Conservation (phyloP, 331 rosid genomes). For the Stylosanthes scabra region DNA sequence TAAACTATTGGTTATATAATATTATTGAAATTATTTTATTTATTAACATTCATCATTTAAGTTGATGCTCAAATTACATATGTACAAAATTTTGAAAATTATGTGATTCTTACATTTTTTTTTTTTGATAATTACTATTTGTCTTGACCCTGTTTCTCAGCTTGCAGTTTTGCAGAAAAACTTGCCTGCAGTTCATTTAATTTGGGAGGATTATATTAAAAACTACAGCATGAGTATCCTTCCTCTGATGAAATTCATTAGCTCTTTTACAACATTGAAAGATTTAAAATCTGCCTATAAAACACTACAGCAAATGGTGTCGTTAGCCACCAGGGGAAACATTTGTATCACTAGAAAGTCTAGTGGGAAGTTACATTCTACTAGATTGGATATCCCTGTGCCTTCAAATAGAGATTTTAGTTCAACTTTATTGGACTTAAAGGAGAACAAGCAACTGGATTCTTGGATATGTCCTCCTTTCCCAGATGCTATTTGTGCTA, state of each 20-base stretch:
- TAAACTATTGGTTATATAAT: too few relatives aligned
- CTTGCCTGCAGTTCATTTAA: conserved; percentile 65
- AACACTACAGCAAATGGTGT: conserved; percentile 68
- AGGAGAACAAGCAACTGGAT: conserved; percentile 41
- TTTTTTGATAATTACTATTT: conserved; percentile 17
- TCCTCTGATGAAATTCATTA: conserved; percentile 63
- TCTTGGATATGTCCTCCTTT: conserved; percentile 42
- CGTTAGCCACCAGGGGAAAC: conserved; percentile 54
- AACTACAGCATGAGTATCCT: conserved; percentile 61
- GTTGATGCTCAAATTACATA: too few relatives aligned
- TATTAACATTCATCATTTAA: too few relatives aligned
- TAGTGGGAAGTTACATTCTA: conserved; percentile 53
- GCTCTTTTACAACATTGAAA: conserved; percentile 70
- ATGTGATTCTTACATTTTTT: too few relatives aligned
- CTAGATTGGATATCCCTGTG: conserved; percentile 76
- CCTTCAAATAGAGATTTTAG: conserved; percentile 57
- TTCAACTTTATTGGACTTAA: conserved; percentile 44
- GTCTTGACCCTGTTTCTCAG: conserved; percentile 55
- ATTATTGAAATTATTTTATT: too few relatives aligned
- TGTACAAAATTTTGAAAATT: too few relatives aligned
- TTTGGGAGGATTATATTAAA: conserved; percentile 73
- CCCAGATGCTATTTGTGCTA: conserved; percentile 39
- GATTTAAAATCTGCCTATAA: conserved; percentile 76
- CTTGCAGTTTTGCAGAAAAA: conserved; percentile 81
- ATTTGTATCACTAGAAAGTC: conserved; percentile 36